A percentile compares a stretch with the other conserved stretches of the same genome.
Evolutionary conservation across 1,284 basidiomycete genomes (phyloP).

Genomic region (Dichomitus squalens): DNA sequence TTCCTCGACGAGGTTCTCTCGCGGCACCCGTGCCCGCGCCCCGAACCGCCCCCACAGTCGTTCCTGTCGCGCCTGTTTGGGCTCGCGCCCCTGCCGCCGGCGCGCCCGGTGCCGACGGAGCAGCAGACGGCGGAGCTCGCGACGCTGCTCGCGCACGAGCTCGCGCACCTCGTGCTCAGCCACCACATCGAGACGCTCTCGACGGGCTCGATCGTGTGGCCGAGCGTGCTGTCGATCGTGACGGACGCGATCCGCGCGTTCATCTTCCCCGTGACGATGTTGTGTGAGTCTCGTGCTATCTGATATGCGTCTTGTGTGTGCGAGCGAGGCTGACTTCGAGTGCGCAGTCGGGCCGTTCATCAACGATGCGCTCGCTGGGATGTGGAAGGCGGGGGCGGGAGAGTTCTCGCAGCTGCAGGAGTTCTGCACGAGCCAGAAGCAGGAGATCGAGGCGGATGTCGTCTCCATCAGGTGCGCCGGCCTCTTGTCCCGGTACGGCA

Average conservation of each 20-base stretch:
- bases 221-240: constrained; percentile 75
- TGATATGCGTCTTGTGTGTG: not conserved
- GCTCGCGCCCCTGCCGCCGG: constrained; percentile 31
- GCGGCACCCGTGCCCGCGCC: constrained; percentile 34
- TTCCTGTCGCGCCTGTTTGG: constrained; percentile 56
- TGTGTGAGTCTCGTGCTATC: constrained; percentile 41
- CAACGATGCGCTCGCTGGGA: constrained; percentile 84
- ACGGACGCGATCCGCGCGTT: constrained; percentile 77
- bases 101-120: constrained; percentile 63
- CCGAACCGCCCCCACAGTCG: constrained; percentile 37
- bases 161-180: constrained; percentile 83
- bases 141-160: constrained; percentile 85
- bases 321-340: not conserved
- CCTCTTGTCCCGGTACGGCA: not conserved
- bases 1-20: constrained; percentile 81
- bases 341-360: constrained; percentile 77
- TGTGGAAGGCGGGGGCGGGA: constrained; percentile 74
- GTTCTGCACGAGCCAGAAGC: constrained; percentile 70
- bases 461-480: constrained; percentile 71
- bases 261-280: constrained; percentile 85
- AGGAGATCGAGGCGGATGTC: constrained; percentile 90
- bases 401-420: constrained; percentile 74
- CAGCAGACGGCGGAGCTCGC: constrained; percentile 86
- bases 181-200: constrained; percentile 91
- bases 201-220: constrained; percentile 79